Evolutionary conservation across 768 basidiomycete genomes (phyloP), one percentile per base, ranked within the genome.

Genomic region (Rhizopogon vesiculosus): DNA sequence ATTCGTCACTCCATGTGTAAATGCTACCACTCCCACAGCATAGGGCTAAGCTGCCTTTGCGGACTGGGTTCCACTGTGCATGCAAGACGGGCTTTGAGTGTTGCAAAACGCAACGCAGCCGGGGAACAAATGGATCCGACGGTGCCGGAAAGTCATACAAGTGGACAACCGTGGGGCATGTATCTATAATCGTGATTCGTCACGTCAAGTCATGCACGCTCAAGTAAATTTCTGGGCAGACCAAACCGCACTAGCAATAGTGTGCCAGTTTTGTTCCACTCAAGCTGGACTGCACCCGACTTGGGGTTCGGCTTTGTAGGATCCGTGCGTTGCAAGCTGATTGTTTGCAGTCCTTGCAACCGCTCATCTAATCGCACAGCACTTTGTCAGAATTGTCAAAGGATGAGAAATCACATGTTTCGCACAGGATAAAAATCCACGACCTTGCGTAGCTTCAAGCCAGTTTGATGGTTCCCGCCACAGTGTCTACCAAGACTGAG

Each of bases 391-490:
- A 16, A 15, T 15, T 25, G 8, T 10, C 5, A 39, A 55, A 46
- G 15, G 33, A 29, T 5, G 15, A 22, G 25, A 43, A 38, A 41
- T 19, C 29, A 40, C 22, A 40, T 29, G 41, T 41, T 10, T 64
- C 78, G 25, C 63, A 93, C 94, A 97, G 22, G 92, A 89, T 25
- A 96, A 74, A 66, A 95, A 94, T 5, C 93, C 93, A 53, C 87
- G 83, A 28, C 90, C 91, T 64, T 87, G 82, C 0, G 91, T 93
- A 1, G 85, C 77, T 66, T 89, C 88, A 42, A 92, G 71, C 94
- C 94, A 98, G 58, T 85, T 84, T 0, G 76, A 62, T 2, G 94
- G 93, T 66, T 98, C 94, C 56, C 85, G 79, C 94, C 94, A 98
- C 12, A 91, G 74, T 10, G 71, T 79, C 94, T 96, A 64, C 57